Evolutionary conservation across 345 rosid genomes (phyloP).

Genomic region (Pugionium dolabratum): DNA sequence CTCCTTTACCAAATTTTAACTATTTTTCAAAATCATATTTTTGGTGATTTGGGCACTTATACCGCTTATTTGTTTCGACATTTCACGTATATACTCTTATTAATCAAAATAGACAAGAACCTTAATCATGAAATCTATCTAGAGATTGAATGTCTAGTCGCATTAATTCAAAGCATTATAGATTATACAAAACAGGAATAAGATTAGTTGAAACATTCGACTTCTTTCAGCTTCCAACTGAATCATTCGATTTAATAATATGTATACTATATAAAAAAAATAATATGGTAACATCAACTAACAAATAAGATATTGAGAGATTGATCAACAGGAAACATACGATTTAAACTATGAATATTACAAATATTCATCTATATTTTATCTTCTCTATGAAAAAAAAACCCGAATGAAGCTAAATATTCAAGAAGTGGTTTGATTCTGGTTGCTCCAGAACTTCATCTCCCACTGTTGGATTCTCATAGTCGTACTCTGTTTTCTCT

Average conservation of each 20-base stretch:
- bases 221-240: not conserved
- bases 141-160: not conserved
- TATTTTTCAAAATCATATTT: constrained; percentile 5
- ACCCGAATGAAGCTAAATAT: not conserved
- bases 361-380: not conserved
- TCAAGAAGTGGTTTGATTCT: constrained; percentile 39
- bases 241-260: not conserved
- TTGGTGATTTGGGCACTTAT: not conserved
- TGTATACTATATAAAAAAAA: not conserved
- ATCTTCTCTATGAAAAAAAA: constrained; percentile 20
- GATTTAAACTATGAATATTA: too few relatives aligned
- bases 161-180: constrained; percentile 1
- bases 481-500: constrained; percentile 39
- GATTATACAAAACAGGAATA: not conserved
- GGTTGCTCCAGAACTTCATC: constrained; percentile 48
- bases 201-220: not conserved
- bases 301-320: not conserved
- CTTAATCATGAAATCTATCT: not conserved
- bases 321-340: too few relatives aligned
- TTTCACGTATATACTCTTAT: not conserved
- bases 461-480: constrained; percentile 46
- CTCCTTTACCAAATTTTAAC: constrained; percentile 16
- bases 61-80: not conserved
- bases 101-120: not conserved
- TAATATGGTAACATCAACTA: not conserved